These are phyloP conservation scores for Teunomyces pallodes DNA, from an alignment of 805 yeast genomes.

Conservation along the genomic window DNA sequence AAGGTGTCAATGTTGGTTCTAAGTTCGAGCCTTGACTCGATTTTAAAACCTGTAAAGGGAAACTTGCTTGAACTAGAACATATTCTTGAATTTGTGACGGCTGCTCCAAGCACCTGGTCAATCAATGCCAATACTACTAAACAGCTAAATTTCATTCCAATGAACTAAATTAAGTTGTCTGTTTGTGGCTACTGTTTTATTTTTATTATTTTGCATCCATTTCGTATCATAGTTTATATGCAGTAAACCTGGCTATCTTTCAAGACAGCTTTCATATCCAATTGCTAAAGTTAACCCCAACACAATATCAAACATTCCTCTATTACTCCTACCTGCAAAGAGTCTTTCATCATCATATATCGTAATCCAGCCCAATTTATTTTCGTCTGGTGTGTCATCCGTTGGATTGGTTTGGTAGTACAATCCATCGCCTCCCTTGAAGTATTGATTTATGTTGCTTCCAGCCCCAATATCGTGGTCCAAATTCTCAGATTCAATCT, in stretches of 20 bases:
- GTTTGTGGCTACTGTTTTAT: neutral
- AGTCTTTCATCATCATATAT: conserved; percentile 45
- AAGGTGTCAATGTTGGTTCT: conserved; percentile 12
- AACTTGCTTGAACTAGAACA: conserved; percentile 7
- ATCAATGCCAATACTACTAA: neutral
- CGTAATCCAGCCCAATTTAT: conserved; percentile 65
- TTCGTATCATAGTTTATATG: neutral
- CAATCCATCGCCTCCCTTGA: conserved; percentile 56
- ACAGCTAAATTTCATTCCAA: neutral
- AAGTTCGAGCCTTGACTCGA: conserved; percentile 22
- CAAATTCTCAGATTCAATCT: conserved; percentile 5
- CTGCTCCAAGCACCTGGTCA: neutral
- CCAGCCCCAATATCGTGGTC: conserved; percentile 24
- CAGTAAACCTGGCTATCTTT: neutral
- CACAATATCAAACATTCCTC: conserved; percentile 54
- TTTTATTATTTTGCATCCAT: neutral
- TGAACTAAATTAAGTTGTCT: neutral
- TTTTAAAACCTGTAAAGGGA: conserved; percentile 25
- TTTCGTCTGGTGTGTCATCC: conserved; percentile 62
- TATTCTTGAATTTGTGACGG: conserved; percentile 2
- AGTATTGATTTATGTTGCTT: conserved; percentile 29
- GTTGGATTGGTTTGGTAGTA: conserved; percentile 41
- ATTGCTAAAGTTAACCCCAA: conserved; percentile 53
- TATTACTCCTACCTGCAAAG: conserved; percentile 18
- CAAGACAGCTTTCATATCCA: conserved; percentile 36